These are phyloP conservation scores for Passiflora organensis DNA, from an alignment of 345 rosid genomes.

Conservation along the genomic window DNA sequence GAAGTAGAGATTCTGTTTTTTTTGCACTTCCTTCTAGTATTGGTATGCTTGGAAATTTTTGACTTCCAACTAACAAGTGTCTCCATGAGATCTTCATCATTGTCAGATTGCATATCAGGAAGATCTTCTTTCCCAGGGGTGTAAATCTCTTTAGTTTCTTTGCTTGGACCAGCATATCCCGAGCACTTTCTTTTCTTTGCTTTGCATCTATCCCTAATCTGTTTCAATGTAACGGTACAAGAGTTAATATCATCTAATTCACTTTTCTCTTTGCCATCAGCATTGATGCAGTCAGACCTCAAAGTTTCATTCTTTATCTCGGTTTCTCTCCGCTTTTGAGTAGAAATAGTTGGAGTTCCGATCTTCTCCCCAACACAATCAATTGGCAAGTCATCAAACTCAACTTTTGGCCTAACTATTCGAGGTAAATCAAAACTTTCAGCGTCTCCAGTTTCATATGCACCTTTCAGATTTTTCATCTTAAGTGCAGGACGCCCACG, in stretches of 20 bases:
- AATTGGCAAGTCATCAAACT: slow-evolving; percentile 16
- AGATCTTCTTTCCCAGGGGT: slow-evolving; percentile 18
- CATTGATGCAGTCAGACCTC: background rate
- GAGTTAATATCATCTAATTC: slow-evolving; percentile 28
- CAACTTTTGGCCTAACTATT: slow-evolving; percentile 21
- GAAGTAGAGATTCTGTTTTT: slow-evolving; percentile 15
- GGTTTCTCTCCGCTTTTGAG: slow-evolving; percentile 10
- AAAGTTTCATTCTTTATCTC: slow-evolving; percentile 19
- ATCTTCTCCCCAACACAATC: slow-evolving; percentile 18
- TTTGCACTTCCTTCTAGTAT: slow-evolving; percentile 29
- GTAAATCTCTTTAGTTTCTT: slow-evolving; percentile 15
- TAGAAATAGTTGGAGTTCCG: slow-evolving; percentile 12
- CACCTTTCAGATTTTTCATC: slow-evolving; percentile 39
- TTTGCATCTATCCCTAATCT: slow-evolving; percentile 45
- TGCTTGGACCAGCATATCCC: slow-evolving; percentile 3
- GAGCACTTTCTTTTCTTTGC: slow-evolving; percentile 49
- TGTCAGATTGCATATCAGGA: slow-evolving; percentile 12
- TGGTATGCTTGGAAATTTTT: slow-evolving; percentile 35
- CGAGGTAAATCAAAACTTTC: slow-evolving; percentile 12
- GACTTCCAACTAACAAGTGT: slow-evolving; percentile 47
- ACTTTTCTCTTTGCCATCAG: slow-evolving; percentile 10
- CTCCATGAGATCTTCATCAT: slow-evolving; percentile 44
- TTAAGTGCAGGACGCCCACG: slow-evolving; percentile 41
- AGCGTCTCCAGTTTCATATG: slow-evolving; percentile 29
- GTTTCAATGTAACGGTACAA: slow-evolving; percentile 43